These are phyloP conservation scores for Arthrocladium fulminans DNA, from an alignment of 2,329 filamentous ascomycete species.

Conservation along the genomic window DNA sequence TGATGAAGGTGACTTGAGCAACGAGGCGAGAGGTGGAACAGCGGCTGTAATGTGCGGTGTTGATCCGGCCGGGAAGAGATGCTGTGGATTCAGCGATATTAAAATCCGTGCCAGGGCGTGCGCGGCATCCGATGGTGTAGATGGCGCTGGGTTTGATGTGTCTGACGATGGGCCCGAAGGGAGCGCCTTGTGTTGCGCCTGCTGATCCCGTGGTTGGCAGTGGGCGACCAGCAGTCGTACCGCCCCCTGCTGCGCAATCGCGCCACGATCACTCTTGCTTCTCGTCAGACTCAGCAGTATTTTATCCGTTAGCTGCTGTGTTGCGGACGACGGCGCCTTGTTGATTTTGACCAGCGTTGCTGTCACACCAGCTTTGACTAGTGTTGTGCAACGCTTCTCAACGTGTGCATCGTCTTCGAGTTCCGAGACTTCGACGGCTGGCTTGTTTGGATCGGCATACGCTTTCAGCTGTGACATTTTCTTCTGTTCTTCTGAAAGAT, in stretches of 20 bases:
- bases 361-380: slow-evolving; percentile 71
- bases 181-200: slow-evolving; percentile 10
- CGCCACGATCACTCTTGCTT: slow-evolving; percentile 63
- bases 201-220: slow-evolving; percentile 50
- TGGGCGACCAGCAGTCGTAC: slow-evolving; percentile 72
- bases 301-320: slow-evolving; percentile 62
- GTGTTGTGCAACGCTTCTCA: slow-evolving; percentile 60
- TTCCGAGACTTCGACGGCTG: slow-evolving; percentile 48
- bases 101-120: slow-evolving; percentile 78
- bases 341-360: slow-evolving; percentile 68
- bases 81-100: slow-evolving; percentile 74
- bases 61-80: slow-evolving; percentile 74
- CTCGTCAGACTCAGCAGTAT: slow-evolving; percentile 72
- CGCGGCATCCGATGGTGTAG: slow-evolving; percentile 47
- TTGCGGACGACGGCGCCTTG: slow-evolving; percentile 53
- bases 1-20: slow-evolving; percentile 58
- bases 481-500: slow-evolving; percentile 79
- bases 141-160: neutral
- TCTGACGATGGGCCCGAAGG: slow-evolving; percentile 4
- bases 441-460: slow-evolving; percentile 78
- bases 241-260: slow-evolving; percentile 86
- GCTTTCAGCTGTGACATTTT: slow-evolving; percentile 86
- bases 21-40: slow-evolving; percentile 69
- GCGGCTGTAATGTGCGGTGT: slow-evolving; percentile 64
- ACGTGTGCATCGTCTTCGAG: slow-evolving; percentile 72